Evolutionary conservation across 306 rosid species (phyloP).

Genomic region (Vachellia pachyceras): DNA sequence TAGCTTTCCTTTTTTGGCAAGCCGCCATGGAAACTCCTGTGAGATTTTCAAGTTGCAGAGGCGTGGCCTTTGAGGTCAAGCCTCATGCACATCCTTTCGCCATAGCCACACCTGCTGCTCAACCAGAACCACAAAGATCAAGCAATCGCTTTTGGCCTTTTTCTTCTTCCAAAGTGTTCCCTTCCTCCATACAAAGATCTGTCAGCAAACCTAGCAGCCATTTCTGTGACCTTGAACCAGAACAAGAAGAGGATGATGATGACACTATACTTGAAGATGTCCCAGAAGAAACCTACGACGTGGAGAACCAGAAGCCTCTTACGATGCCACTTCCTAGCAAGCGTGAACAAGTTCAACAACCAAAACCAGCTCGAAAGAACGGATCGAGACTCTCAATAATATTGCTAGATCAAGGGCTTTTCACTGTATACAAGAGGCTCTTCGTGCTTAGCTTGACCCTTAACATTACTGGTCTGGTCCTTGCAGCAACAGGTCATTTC

Average conservation of each 20-base stretch:
- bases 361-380: neutral
- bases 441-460: conserved; percentile 43
- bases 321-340: conserved; percentile 31
- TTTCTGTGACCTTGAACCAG: conserved; percentile 53
- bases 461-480: conserved; percentile 45
- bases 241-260: conserved; percentile 7
- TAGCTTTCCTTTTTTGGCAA: neutral
- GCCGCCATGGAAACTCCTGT: conserved; percentile 37
- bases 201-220: conserved; percentile 54
- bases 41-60: conserved; percentile 60
- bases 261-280: neutral
- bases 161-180: conserved; percentile 38
- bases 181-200: conserved; percentile 39
- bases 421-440: conserved; percentile 61
- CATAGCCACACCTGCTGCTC: neutral
- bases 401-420: conserved; percentile 61
- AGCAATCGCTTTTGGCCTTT: conserved; percentile 29
- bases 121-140: neutral
- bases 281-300: conserved; percentile 24
- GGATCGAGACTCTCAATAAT: conserved; percentile 51
- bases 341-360: conserved; percentile 29
- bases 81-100: conserved; percentile 54
- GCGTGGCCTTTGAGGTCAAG: conserved; percentile 57
- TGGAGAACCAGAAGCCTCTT: conserved; percentile 27
- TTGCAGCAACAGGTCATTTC: conserved; percentile 48